Evolutionary conservation across 768 basidiomycete genomes (phyloP).

Genomic region (Kwoniella botswanensis): DNA sequence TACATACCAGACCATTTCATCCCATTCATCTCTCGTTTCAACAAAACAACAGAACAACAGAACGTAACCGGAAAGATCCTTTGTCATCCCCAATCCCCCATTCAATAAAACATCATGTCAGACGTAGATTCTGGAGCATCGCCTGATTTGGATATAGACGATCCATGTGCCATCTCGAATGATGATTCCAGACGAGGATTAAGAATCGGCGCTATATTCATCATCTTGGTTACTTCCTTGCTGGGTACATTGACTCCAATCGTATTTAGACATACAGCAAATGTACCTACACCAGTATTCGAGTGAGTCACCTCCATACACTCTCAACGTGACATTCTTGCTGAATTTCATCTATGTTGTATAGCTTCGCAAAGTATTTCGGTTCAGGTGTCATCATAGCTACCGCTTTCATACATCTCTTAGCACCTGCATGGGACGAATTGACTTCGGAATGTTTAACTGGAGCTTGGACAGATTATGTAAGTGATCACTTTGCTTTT

Average conservation of each 20-base stretch:
- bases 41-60: too few species aligned
- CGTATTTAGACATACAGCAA: slow-evolving; percentile 35
- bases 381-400: slow-evolving; percentile 81
- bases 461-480: slow-evolving; percentile 74
- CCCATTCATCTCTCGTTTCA: too few species aligned
- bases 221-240: slow-evolving; percentile 56
- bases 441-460: slow-evolving; percentile 73
- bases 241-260: slow-evolving; percentile 52
- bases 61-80: not conserved
- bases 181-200: slow-evolving; percentile 30
- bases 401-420: slow-evolving; percentile 72
- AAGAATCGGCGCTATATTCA: slow-evolving; percentile 55
- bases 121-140: slow-evolving; percentile 7
- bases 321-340: too few species aligned
- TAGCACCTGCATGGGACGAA: slow-evolving; percentile 74
- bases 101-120: slow-evolving; percentile 11
- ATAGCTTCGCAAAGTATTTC: slow-evolving; percentile 84
- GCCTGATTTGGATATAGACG: slow-evolving; percentile 15
- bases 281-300: slow-evolving; percentile 68
- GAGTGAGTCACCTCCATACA: slow-evolving; percentile 64
- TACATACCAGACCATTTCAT: too few species aligned
- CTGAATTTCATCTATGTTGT: too few species aligned
- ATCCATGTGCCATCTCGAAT: slow-evolving; percentile 51
- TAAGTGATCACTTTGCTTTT: slow-evolving; percentile 59
- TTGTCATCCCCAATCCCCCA: not conserved